Base-by-base conservation (phyloP, 179 eudicot genomes). In the Amaranthus tricolor region DNA sequence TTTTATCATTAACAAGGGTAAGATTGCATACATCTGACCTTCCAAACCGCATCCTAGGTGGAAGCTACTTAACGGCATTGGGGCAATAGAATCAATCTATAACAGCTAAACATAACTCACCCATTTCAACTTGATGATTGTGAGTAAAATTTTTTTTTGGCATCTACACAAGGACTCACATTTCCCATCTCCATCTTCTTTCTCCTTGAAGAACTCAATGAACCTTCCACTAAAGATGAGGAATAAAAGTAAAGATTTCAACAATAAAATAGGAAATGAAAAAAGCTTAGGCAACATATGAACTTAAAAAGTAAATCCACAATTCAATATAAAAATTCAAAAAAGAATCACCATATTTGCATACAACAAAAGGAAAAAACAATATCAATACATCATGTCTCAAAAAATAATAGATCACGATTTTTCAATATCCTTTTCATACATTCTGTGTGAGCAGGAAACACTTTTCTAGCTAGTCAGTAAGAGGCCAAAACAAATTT, bases 191-290 rank as follows among this genome's bases (percentile, higher is more conserved):
- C 80, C 79, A 79, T 87, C 73, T 79, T 86, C 76, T 78, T 87
- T 78, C 83, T 87, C 73, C 82, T 84, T 6, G 85, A 82, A 77
- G 95, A 87, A 79, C 97, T 89, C 84, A 94, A 73, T 68, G 96
- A 82, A 61, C 96, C 98, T 88, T 94, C 96, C 76, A 92, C 98
- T 94, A 79, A 11, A 21, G 54, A 21, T 21, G 54, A 47, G 64
- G 7, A 52, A 54, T n/a, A 58, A 44, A 12, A 54, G 43, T 52
- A 24, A 52, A 57, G 19, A 56, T 48, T 66, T 20, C 19, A 60
- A 54, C 9, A 9, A 49, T 5, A 24, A 7, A 74, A 31, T 31
- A 63, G 44, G 15, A 56, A 55, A 21, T 6, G 47, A 48, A 9
- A 49, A 55, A 65, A 74, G 31, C 40, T 44, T 45, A 11, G 20